phyloP scores from a whole-genome alignment of 2,329 filamentous ascomycete genomes.

The Fusarium albidum region DNA sequence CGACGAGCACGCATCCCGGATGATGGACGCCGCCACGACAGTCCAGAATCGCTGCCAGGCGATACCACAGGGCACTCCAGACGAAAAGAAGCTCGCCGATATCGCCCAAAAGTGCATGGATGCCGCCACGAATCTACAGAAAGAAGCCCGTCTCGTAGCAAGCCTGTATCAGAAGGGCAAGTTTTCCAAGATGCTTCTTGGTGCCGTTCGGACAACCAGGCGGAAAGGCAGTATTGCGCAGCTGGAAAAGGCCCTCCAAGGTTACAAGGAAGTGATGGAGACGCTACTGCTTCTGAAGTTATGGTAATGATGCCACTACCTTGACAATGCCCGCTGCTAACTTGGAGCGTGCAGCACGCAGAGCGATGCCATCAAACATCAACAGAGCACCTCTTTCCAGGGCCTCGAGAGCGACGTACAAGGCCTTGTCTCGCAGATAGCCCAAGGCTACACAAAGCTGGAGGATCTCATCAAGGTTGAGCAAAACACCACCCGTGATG shows the following conservation, averaged over 20 bases:
- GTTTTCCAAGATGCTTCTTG: neutral
- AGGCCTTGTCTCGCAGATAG: neutral
- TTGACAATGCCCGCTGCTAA: too few relatives aligned
- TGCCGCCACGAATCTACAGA: neutral
- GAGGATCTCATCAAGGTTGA: neutral
- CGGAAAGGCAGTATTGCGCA: too few relatives aligned
- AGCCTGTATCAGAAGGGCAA: neutral
- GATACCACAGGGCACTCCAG: too few relatives aligned
- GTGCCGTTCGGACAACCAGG: too few relatives aligned
- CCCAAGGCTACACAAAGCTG: neutral
- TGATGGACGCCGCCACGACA: neutral
- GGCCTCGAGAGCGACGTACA: neutral
- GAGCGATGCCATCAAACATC: neutral
- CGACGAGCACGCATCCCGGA: neutral
- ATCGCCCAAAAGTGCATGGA: neutral
- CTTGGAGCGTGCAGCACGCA: conserved; percentile 6
- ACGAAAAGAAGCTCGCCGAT: neutral
- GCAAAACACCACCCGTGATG: neutral
- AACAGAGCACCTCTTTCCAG: neutral
- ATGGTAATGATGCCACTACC: too few relatives aligned
- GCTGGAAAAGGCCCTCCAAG: too few relatives aligned
- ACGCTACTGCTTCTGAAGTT: neutral
- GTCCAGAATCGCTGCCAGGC: neutral
- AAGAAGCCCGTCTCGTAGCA: neutral
- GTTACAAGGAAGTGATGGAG: too few relatives aligned